A percentile compares a stretch with the other conserved stretches of the same genome.
These are phyloP conservation scores for Atkinsonella hypoxylon DNA, from an alignment of 2,329 filamentous ascomycete genomes.

Conservation along the genomic window DNA sequence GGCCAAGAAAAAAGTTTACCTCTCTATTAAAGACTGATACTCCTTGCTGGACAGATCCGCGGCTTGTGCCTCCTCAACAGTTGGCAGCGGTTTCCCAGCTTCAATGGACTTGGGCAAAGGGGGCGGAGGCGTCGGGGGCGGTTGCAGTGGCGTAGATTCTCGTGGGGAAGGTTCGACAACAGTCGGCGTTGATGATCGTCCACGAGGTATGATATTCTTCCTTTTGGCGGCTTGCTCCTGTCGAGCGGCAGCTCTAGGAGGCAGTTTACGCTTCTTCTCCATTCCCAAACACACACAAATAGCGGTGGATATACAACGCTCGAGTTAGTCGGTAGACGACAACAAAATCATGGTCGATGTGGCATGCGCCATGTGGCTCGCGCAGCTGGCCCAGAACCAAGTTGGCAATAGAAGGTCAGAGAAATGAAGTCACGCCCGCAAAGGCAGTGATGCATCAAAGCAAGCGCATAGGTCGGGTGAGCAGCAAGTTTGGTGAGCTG, in stretches of 20 bases:
- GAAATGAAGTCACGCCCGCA: not conserved
- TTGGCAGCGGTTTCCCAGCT: slow-evolving; percentile 58
- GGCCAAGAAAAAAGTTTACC: slow-evolving; percentile 37
- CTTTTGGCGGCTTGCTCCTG: slow-evolving; percentile 49
- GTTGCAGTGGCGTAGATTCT: slow-evolving; percentile 19
- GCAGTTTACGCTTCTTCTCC: slow-evolving; percentile 56
- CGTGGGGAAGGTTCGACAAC: slow-evolving; percentile 21
- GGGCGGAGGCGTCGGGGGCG: slow-evolving; percentile 22
- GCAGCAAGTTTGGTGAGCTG: no score
- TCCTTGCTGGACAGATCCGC: slow-evolving; percentile 50
- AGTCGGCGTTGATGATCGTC: slow-evolving; percentile 36
- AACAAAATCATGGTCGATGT: slow-evolving; percentile 19
- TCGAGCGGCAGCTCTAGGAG: slow-evolving; percentile 48
- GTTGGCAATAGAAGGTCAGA: not conserved
- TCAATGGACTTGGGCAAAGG: slow-evolving; percentile 50
- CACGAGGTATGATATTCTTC: slow-evolving; percentile 43
- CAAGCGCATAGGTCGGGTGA: not conserved
- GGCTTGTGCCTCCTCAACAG: slow-evolving; percentile 54
- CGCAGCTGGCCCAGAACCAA: not conserved
- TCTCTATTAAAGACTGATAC: slow-evolving; percentile 64
- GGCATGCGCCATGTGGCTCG: slow-evolving; percentile 13
- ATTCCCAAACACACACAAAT: slow-evolving; percentile 22
- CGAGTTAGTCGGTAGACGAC: slow-evolving; percentile 6
- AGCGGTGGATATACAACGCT: not conserved
- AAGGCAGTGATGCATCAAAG: not conserved